phyloP scores from a whole-genome alignment of 495 filamentous ascomycete genomes.

The Trichoderma reesei region DNA sequence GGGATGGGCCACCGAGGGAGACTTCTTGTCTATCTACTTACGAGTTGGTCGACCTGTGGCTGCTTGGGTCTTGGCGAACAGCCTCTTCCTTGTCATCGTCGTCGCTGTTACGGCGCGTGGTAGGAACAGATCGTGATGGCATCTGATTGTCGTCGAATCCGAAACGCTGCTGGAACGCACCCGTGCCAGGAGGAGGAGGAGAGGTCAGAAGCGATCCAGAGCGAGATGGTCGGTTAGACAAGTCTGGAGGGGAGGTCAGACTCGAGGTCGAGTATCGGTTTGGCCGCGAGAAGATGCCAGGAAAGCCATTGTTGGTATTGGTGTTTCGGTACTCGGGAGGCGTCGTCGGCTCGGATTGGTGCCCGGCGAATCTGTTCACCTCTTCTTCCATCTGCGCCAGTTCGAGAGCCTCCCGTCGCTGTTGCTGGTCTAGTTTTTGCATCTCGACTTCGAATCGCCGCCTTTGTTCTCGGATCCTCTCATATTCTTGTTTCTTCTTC shows the following conservation, averaged over 20 bases:
- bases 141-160: constrained; percentile 43
- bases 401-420: constrained; percentile 69
- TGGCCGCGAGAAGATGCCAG: constrained; percentile 62
- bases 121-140: constrained; percentile 76
- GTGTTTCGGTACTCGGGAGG: constrained; percentile 85
- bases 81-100: constrained; percentile 64
- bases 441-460: constrained; percentile 80
- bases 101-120: constrained; percentile 74
- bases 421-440: constrained; percentile 71
- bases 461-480: constrained; percentile 75
- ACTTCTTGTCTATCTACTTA: constrained; percentile 36
- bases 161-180: constrained; percentile 36
- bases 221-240: constrained; percentile 63
- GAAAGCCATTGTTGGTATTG: constrained; percentile 44
- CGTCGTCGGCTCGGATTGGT: constrained; percentile 88
- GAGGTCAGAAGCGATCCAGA: constrained; percentile 62
- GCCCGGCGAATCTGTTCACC: constrained; percentile 50
- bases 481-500: constrained; percentile 82
- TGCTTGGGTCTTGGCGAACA: constrained; percentile 53
- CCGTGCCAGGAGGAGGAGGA: constrained; percentile 41
- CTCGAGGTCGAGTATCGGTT: constrained; percentile 78
- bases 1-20: constrained; percentile 1
- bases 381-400: constrained; percentile 73
- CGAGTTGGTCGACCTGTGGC: constrained; percentile 56
- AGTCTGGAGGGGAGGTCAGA: constrained; percentile 66